These are phyloP conservation scores for Mercurialis annua DNA, from an alignment of 345 rosid genomes.

Conservation along the genomic window DNA sequence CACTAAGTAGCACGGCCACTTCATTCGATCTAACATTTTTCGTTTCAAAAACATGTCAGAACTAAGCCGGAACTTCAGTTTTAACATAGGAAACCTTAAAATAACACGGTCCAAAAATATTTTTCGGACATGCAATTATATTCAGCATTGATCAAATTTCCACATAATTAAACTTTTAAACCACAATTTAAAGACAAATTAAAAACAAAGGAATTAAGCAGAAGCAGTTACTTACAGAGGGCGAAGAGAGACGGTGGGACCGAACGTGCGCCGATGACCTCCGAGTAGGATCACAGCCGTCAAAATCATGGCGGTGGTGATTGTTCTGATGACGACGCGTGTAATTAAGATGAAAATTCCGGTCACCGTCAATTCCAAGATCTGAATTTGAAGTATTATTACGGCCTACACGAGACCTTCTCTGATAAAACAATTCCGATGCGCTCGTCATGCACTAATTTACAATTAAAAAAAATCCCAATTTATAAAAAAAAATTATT, in stretches of 20 bases:
- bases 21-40: no score
- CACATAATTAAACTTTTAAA: not conserved
- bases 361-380: slow-evolving; percentile 39
- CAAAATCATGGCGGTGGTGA: slow-evolving; percentile 50
- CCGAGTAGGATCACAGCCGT: slow-evolving; percentile 56
- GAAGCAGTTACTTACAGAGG: slow-evolving; percentile 42
- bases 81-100: no score
- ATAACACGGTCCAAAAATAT: no score
- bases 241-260: slow-evolving; percentile 30
- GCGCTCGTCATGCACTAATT: slow-evolving; percentile 80
- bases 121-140: no score
- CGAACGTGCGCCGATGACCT: slow-evolving; percentile 50
- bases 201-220: not conserved
- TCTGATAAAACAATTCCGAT: slow-evolving; percentile 72
- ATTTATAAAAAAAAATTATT: no score
- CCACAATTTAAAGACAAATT: not conserved
- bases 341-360: slow-evolving; percentile 33
- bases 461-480: not conserved
- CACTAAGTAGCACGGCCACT: no score
- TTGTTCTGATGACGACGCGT: slow-evolving; percentile 46
- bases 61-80: no score
- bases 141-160: no score
- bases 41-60: no score
- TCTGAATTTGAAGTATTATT: no score
- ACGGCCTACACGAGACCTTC: slow-evolving; percentile 76